Conservation (phyloP, 129 eudicot genomes). For the Flaveria brownii region DNA sequence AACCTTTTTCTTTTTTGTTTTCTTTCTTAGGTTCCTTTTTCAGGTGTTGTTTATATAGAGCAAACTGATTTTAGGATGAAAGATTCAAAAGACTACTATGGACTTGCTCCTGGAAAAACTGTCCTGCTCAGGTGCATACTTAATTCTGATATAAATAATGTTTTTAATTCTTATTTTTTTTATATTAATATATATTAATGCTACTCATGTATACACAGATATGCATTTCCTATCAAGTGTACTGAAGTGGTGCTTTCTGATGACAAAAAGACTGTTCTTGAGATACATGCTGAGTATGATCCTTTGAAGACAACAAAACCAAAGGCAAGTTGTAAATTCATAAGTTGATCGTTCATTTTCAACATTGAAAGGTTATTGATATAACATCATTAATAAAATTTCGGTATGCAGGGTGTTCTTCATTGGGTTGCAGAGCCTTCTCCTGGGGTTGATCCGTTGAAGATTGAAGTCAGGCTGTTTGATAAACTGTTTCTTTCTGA, state of each 20-base stretch:
- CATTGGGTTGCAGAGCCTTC: conserved; percentile 94
- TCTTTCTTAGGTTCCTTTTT: conserved; percentile 71
- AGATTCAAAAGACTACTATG: conserved; percentile 96
- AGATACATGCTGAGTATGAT: conserved; percentile 85
- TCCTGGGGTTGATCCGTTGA: conserved; percentile 77
- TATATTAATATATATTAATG: background rate
- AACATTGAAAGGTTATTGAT: background rate
- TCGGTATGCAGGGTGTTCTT: conserved; percentile 75
- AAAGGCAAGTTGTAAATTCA: conserved; percentile 53
- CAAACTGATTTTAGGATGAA: conserved; percentile 75
- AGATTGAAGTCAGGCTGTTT: conserved; percentile 90
- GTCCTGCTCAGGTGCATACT: conserved; percentile 72
- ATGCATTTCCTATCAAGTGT: conserved; percentile 92
- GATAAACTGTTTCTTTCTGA: conserved; percentile 76
- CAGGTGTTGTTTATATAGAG: conserved; percentile 81
- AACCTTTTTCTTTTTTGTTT: conserved; percentile 8
- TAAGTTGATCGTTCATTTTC: background rate
- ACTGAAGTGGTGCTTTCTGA: conserved; percentile 83
- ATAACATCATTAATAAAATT: background rate
- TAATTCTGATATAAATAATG: background rate
- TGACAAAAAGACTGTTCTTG: conserved; percentile 74
- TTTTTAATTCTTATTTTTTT: background rate
- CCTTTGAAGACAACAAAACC: conserved; percentile 81
- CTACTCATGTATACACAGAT: conserved; percentile 42
- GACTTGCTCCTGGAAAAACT: conserved; percentile 94